A percentile compares a stretch with the other conserved stretches of the same genome.
Evolutionary conservation across 2,329 filamentous ascomycete genomes (phyloP).

Genomic region (Colletotrichum sojae): DNA sequence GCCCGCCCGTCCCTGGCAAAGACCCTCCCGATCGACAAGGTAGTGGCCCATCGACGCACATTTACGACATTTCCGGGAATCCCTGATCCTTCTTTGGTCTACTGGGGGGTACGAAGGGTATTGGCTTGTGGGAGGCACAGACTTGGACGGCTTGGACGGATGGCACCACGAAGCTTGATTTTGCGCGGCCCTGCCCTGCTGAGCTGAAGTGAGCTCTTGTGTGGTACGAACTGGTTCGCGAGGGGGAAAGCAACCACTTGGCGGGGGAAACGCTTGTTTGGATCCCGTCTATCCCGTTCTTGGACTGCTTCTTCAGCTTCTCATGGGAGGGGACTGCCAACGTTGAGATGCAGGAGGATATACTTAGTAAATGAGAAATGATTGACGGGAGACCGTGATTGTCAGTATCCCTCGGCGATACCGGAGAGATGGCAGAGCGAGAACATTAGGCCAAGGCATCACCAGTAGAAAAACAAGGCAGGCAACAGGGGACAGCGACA

Average conservation of each 20-base stretch:
- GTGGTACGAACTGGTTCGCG: conserved; percentile 8
- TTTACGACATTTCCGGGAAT: conserved; percentile 37
- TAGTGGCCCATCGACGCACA: conserved; percentile 37
- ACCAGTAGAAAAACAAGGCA: neutral
- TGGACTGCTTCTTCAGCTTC: conserved; percentile 11
- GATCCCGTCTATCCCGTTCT: neutral
- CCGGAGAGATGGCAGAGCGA: too few relatives aligned
- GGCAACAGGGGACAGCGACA: neutral
- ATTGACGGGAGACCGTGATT: conserved; percentile 10
- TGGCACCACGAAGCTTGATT: conserved; percentile 24
- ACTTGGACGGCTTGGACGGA: neutral
- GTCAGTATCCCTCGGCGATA: neutral
- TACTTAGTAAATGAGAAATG: neutral
- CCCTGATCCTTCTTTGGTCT: neutral
- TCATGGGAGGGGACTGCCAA: neutral
- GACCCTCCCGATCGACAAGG: conserved; percentile 37
- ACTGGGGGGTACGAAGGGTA: too few relatives aligned
- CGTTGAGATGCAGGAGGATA: neutral
- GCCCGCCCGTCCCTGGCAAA: conserved; percentile 8
- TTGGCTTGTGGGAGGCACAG: neutral
- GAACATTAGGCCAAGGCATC: too few relatives aligned
- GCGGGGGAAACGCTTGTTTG: conserved; percentile 19
- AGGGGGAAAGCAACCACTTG: neutral
- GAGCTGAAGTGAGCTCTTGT: neutral
- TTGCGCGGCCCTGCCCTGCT: conserved; percentile 3